A percentile compares a stretch with the other conserved stretches of the same genome.
Evolutionary conservation across 306 rosid genomes (phyloP).

Genomic region (Prinsepia uniflora): DNA sequence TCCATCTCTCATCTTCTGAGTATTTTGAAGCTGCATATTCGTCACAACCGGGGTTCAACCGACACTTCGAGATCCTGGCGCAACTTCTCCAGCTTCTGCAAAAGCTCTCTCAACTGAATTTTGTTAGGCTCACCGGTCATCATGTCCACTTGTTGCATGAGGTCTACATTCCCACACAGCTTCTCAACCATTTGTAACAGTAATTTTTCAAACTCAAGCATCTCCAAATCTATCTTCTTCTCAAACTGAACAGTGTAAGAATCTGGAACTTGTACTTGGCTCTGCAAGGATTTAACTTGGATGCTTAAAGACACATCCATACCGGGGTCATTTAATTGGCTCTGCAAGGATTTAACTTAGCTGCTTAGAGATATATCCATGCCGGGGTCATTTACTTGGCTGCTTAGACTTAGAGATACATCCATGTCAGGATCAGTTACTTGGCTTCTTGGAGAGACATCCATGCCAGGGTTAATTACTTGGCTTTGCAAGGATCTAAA

Average conservation of each 20-base stretch:
- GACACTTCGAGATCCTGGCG: neutral
- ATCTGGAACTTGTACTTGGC: neutral
- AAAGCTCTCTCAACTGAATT: neutral
- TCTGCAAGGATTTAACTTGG: neutral
- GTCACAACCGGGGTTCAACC: neutral
- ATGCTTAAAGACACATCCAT: neutral
- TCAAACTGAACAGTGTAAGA: neutral
- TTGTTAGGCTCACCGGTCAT: neutral
- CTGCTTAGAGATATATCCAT: neutral
- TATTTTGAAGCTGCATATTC: neutral
- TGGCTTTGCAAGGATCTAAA: neutral
- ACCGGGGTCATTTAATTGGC: neutral
- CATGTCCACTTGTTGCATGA: neutral
- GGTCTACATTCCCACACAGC: neutral
- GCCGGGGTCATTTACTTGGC: neutral
- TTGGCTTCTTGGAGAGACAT: neutral
- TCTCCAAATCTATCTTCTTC: neutral
- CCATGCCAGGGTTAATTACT: neutral
- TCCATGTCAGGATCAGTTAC: neutral
- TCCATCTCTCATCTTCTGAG: neutral
- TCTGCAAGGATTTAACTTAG: neutral
- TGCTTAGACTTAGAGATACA: neutral
- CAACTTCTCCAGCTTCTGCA: conserved; percentile 3
- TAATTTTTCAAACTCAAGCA: neutral
- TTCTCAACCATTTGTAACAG: neutral